Conservation (phyloP, 805 yeast species). For the Wickerhamiella kurtzmanii region DNA sequence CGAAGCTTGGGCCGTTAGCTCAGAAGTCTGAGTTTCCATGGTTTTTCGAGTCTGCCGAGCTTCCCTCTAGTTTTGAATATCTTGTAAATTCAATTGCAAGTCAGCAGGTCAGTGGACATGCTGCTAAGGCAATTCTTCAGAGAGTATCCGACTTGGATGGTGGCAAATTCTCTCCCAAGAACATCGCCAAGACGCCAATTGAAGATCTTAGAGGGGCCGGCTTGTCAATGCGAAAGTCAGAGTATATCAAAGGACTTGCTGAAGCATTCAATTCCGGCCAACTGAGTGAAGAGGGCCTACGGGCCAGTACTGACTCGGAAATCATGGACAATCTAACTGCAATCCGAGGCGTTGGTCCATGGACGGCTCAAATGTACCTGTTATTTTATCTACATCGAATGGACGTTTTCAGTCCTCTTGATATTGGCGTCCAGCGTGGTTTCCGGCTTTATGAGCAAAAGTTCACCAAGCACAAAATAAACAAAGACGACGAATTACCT, state of each 20-base stretch:
- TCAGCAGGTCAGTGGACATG: conserved; percentile 42
- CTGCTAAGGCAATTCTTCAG: conserved; percentile 52
- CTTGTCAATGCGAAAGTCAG: conserved; percentile 51
- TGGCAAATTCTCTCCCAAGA: conserved; percentile 38
- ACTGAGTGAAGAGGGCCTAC: conserved; percentile 21
- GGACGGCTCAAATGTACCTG: conserved; percentile 86
- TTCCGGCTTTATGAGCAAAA: conserved; percentile 45
- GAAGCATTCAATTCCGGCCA: conserved; percentile 19
- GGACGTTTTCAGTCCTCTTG: conserved; percentile 65
- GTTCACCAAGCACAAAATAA: conserved; percentile 29
- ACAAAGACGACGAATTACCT: conserved; percentile 21
- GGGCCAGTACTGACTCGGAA: conserved; percentile 21
- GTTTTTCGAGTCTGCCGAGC: conserved; percentile 7
- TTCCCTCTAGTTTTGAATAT: conserved; percentile 16
- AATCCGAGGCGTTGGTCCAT: conserved; percentile 31
- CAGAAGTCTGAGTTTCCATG: conserved; percentile 14
- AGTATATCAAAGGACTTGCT: conserved; percentile 53
- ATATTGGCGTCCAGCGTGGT: conserved; percentile 78
- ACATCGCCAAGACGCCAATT: conserved; percentile 29
- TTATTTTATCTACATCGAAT: conserved; percentile 51
- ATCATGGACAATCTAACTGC: conserved; percentile 23
- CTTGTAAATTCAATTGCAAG: conserved; percentile 21
- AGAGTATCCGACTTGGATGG: conserved; percentile 32
- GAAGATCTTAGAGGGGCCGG: conserved; percentile 53
- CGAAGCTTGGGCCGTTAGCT: conserved; percentile 10